Evolutionary conservation across 371 early-diverging fungal genomes (phyloP), one percentile per base, ranked within the genome.

Genomic region (Haplosporangium sp.): DNA sequence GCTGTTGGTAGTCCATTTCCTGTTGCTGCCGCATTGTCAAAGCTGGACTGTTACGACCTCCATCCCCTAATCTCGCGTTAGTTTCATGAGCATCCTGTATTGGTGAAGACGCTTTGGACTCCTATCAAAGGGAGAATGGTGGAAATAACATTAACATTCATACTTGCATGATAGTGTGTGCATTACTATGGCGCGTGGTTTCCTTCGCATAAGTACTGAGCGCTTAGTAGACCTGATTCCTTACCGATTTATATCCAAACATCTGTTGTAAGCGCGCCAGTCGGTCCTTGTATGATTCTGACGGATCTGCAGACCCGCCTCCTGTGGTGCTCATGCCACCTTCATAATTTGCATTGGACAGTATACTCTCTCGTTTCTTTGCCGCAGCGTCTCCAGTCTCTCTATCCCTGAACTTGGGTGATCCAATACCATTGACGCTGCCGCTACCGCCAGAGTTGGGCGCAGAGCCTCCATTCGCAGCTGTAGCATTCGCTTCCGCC

Each of bases 231-330:
- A 11, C 20, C 51, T 18, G 9, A 11, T n/a, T 12, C 14, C 62
- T 65, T 76, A 76, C 76, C 55, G 67, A 55, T 48, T 77, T 77
- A 55, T 84, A 87, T 37, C 88, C 89, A 82, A 90, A 90, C 76
- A 87, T 86, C 62, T 89, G 90, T 59, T 89, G 89, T 53, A 90
- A 70, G 20, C 89, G 69, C n/a, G 83, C 65, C 16, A 90, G 55
- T 29, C 86, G 66, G 51, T 84, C 79, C 57, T 86, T 86, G 45
- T 82, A 74, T 1, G 68, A 67, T 50, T 81, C 81, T 5, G 81
- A 64, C 37, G 66, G 81, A 42, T 69, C 74, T 4, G 59, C 50
- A 6, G 66, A 56, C 16, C 8, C 11, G 13, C 54, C 21, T 9
- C 61, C 62, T 6, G 51, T 36, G 16, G 55, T 36, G 23, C 53